Evolutionary conservation across 768 basidiomycete genomes (phyloP), one percentile per base, ranked within the genome.

Genomic region (Cubamyces lactineus): DNA sequence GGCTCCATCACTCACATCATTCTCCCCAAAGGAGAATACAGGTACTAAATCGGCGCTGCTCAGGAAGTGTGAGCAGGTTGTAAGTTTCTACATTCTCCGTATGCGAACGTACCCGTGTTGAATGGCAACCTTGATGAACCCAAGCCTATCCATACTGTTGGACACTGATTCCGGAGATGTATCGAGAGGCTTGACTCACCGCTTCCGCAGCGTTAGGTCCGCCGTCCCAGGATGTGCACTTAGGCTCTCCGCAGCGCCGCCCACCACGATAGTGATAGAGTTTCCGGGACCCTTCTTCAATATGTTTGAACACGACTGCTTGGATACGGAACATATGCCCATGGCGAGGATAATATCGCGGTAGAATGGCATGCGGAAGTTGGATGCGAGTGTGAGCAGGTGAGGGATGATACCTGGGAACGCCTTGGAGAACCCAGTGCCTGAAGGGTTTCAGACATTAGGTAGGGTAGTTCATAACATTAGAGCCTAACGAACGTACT

Each of bases 11-110:
- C 85, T 70, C 63, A 96, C 96, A 74, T 98, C 97, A 72, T 98
- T 98, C 79, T 99, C 97, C 13, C 97, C 97, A 68, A 99, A 99
- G 5, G 94, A 96, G 71, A 99, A 98, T 3, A 98, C 96, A 0
- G 97, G 97, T 0, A 99, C 97, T 12, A 99, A 80, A 70, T 96
- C 94, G 41, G 97, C 97, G 56, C 94, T 95, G 66, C 15, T 49
- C 42, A 52, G 15, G 61, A 40, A 45, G n/a, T 17, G 17, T 39
- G 7, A n/a, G 7, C 21, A 15, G 21, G 16, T 51, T 17, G 42
- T n/a, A 61, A 6, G 11, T 5, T 34, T 34, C 24, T 8, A 21
- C 13, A 53, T 6, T 17, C 21, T 1, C 7, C 1, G 26, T 28
- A 21, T 16, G 15, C 1, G 21, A 1, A 53, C 84, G 11, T 61